Percentiles rank a stretch among this genome's conserved stretches.
These are phyloP conservation scores for Pseudogymnoascus sp. DNA, from an alignment of 2,329 filamentous ascomycete genomes.

Conservation along the genomic window DNA sequence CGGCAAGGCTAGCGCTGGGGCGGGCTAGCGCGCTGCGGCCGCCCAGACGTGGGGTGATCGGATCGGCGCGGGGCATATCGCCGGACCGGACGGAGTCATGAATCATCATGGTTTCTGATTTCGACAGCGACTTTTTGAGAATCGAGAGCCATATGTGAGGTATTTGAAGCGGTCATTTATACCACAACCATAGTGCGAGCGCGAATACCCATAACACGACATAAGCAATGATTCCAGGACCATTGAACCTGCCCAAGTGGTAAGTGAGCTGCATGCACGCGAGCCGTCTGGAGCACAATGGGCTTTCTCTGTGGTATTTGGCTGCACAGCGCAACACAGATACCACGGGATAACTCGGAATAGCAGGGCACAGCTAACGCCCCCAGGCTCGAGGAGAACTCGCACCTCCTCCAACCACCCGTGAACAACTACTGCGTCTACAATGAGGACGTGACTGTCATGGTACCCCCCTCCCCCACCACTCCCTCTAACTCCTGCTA, in stretches of 20 bases:
- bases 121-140: not conserved
- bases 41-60: not conserved
- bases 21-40: not conserved
- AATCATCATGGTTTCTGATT: not conserved
- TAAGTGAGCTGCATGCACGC: not conserved
- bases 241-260: not conserved
- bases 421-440: slow-evolving; percentile 98
- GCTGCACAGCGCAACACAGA: not conserved
- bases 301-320: not conserved
- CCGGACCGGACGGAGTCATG: not conserved
- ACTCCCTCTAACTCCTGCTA: not conserved
- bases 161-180: not conserved
- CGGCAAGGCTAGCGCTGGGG: not conserved
- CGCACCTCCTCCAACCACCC: slow-evolving; percentile 84
- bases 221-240: not conserved
- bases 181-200: not conserved
- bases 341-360: too few species aligned
- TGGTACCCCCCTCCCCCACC: slow-evolving; percentile 40
- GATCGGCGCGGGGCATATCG: slow-evolving; percentile 2
- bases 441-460: slow-evolving; percentile 73
- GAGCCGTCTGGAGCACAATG: not conserved
- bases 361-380: not conserved
- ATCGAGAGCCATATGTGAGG: not conserved
- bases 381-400: slow-evolving; percentile 78
- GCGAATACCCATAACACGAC: not conserved